phyloP scores from a whole-genome alignment of 257 asterid species.

The Solanum sitiens region DNA sequence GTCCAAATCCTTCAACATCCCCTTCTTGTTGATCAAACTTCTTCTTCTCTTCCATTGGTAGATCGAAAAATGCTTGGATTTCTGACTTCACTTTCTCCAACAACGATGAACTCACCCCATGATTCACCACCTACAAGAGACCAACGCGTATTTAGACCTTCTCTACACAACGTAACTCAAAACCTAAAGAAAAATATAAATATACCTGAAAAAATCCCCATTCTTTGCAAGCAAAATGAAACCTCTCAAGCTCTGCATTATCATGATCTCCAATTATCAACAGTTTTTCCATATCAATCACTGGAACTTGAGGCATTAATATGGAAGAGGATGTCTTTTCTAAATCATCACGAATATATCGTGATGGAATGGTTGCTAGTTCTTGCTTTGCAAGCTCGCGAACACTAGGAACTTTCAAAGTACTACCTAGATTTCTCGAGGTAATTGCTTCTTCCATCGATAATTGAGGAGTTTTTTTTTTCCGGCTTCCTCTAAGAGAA shows the following conservation, averaged over 20 bases:
- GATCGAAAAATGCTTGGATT: not conserved
- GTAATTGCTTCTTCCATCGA: not conserved
- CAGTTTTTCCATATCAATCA: not conserved
- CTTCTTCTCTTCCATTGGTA: not conserved
- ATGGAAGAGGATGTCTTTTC: not conserved
- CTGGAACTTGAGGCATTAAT: not conserved
- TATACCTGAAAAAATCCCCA: not conserved
- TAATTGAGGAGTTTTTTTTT: not conserved
- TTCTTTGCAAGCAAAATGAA: not conserved
- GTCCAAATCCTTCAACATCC: not conserved
- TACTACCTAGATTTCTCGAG: not conserved
- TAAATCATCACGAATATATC: not conserved
- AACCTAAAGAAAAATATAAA: not conserved
- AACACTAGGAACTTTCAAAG: not conserved
- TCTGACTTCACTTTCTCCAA: not conserved
- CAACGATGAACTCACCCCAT: not conserved
- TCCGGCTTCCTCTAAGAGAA: not conserved
- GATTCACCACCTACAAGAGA: not conserved
- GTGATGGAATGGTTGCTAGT: not conserved
- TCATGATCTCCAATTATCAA: not conserved
- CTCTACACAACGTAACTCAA: not conserved
- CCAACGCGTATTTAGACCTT: not conserved
- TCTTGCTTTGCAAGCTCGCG: not conserved
- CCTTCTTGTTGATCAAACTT: not conserved
- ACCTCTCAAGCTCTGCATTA: not conserved